Evolutionary conservation across 2,329 filamentous ascomycete species (phyloP), one percentile per base, ranked within the genome.

Genomic region (Aspergillus luchuensis): DNA sequence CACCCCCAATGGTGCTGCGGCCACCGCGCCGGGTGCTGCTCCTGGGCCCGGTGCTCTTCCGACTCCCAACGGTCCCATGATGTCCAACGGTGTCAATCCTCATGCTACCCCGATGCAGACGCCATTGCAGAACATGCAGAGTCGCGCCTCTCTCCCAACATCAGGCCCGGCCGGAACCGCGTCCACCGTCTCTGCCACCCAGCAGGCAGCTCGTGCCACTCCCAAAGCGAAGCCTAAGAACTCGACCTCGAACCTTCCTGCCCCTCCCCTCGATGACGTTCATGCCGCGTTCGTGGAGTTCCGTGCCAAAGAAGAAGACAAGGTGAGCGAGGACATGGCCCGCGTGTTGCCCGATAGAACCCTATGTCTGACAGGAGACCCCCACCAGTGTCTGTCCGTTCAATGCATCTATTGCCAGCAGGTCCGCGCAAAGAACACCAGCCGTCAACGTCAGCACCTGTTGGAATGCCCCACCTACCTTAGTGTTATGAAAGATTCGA

Each of bases 401-500:
- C 79, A 81, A 73, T 81, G 79, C 65, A 81, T 81, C 58, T 81
- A 81, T 66, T 81, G 79, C 69, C 79, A 81, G 64, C 79, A 81
- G 68, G 78, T 81, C 50, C 76, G 79, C 66, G 79, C 79, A 8
- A 81, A 81, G 70, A 81, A 81, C 61, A 81, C 79, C n/a, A 81
- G 79, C 66, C 75, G 79, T 62, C 79, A 81, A 66, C 78, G 79
- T 38, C 79, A 81, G 63, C 79, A 81, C 67, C 71, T 81, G 23
- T 70, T 81, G n/a, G 79, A 81, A 68, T 81, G 79, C 54, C 74
- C 77, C 5, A 81, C 79, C 55, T 82, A 82, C 62, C 76, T 81
- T 19, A 81, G 80, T 66, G 80, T 81, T 39, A 82, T 82, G 80
- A 82, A 82, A 65, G 80, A 82, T 60, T 80, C 79, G 1, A 82